Conservation (phyloP, 1,139 yeast species). For the Pichia sp. region DNA sequence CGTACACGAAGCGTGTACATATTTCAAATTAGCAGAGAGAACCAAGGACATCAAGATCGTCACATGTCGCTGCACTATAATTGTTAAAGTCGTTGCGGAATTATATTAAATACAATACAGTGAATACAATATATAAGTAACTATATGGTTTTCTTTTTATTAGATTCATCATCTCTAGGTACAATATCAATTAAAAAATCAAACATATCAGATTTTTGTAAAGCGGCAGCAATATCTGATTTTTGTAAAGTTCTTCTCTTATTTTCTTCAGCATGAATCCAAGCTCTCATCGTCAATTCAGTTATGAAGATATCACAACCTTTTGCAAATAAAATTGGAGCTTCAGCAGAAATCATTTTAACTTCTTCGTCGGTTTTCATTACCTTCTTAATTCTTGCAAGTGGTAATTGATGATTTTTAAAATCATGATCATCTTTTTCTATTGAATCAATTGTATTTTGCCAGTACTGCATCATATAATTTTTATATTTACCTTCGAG, state of each 20-base stretch:
- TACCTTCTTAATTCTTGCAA: slow-evolving; percentile 90
- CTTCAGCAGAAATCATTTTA: slow-evolving; percentile 95
- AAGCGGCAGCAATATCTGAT: slow-evolving; percentile 91
- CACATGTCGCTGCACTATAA: too few relatives aligned
- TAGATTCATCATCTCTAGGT: slow-evolving; percentile 69
- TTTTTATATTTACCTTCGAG: slow-evolving; percentile 75
- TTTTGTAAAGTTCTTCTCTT: slow-evolving; percentile 90
- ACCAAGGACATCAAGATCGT: too few relatives aligned
- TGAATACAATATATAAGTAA: not conserved
- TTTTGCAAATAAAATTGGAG: slow-evolving; percentile 93
- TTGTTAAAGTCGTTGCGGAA: slow-evolving; percentile 33
- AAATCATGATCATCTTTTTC: slow-evolving; percentile 90
- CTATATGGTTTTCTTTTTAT: slow-evolving; percentile 32
- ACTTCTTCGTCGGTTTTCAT: slow-evolving; percentile 99
- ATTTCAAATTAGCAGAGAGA: too few relatives aligned
- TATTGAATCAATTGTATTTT: slow-evolving; percentile 82
- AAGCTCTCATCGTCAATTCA: slow-evolving; percentile 94
- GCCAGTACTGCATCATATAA: slow-evolving; percentile 95
- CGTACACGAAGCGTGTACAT: too few relatives aligned
- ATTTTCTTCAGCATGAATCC: slow-evolving; percentile 97
- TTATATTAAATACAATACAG: not conserved
- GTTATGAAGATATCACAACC: slow-evolving; percentile 97
- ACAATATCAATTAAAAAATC: slow-evolving; percentile 94
- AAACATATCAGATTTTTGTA: slow-evolving; percentile 93
- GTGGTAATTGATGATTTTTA: slow-evolving; percentile 87